Conservation (phyloP, 78 protist species). For the Protostelium mycophagum region DNA sequence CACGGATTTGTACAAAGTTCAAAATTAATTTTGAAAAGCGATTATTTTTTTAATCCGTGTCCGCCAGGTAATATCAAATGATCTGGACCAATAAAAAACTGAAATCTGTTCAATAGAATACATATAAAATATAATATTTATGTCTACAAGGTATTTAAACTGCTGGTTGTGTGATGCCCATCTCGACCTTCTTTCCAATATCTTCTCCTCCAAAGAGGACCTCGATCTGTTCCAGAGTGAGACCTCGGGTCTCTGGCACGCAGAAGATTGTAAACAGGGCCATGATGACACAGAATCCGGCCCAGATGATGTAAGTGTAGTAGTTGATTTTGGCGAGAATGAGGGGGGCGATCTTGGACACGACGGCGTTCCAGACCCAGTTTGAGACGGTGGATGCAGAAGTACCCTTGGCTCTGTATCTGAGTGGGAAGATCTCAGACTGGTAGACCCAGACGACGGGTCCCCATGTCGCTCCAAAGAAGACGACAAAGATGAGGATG, state of each 20-base stretch:
- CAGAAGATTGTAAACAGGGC: constrained; percentile 9
- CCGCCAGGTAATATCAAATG: too few species aligned
- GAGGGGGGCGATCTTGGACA: constrained; percentile 13
- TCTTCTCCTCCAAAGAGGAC: constrained; percentile 4
- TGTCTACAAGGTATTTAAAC: too few species aligned
- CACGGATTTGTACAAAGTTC: too few species aligned
- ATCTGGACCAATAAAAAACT: too few species aligned
- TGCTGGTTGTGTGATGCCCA: neutral
- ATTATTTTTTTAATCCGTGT: too few species aligned
- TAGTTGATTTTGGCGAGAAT: constrained; percentile 4
- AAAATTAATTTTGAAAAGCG: too few species aligned
- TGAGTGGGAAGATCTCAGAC: constrained; percentile 20
- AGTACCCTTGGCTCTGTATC: constrained; percentile 26
- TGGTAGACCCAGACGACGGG: constrained; percentile 19
- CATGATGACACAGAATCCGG: constrained; percentile 17
- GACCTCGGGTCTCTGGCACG: constrained; percentile 20
- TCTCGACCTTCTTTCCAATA: neutral
- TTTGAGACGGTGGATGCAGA: constrained; percentile 18
- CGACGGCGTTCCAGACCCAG: constrained; percentile 21
- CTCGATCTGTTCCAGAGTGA: constrained; percentile 21
- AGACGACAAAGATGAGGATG: constrained; percentile 15
- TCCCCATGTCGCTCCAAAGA: constrained; percentile 23
- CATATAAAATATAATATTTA: too few species aligned
- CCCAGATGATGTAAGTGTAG: constrained; percentile 17
- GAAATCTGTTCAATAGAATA: too few species aligned